These are phyloP conservation scores for Mycena sp. DNA, from an alignment of 1,284 basidiomycete species.

Conservation along the genomic window DNA sequence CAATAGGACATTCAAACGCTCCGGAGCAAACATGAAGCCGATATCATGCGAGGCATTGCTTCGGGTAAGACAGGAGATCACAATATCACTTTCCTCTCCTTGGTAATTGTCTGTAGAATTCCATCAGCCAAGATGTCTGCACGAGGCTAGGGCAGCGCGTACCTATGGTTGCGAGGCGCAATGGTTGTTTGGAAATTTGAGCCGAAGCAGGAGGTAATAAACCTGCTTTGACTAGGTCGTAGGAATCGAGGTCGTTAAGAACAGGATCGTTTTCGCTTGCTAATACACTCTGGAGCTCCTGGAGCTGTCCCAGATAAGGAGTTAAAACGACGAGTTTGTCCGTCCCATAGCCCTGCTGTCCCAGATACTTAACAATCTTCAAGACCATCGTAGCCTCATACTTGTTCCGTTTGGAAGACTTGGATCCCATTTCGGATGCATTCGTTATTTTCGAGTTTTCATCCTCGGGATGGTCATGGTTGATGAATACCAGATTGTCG, in stretches of 20 bases:
- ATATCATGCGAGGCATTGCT: slow-evolving; percentile 65
- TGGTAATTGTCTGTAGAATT: slow-evolving; percentile 67
- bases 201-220: slow-evolving; percentile 51
- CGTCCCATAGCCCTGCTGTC: slow-evolving; percentile 72
- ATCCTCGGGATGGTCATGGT: slow-evolving; percentile 67
- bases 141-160: slow-evolving; percentile 20
- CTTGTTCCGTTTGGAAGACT: slow-evolving; percentile 67
- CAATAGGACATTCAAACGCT: slow-evolving; percentile 73
- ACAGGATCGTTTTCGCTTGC: slow-evolving; percentile 63
- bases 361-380: slow-evolving; percentile 70
- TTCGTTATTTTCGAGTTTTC: slow-evolving; percentile 52
- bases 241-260: slow-evolving; percentile 68
- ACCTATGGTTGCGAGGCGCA: slow-evolving; percentile 73
- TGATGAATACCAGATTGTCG: slow-evolving; percentile 68
- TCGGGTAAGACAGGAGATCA: slow-evolving; percentile 66
- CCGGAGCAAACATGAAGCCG: slow-evolving; percentile 72
- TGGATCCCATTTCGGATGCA: slow-evolving; percentile 52
- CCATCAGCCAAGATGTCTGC: background rate
- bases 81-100: slow-evolving; percentile 75
- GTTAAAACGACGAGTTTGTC: slow-evolving; percentile 68
- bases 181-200: slow-evolving; percentile 48
- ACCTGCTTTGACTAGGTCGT: slow-evolving; percentile 65
- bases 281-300: slow-evolving; percentile 54
- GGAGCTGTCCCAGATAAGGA: slow-evolving; percentile 74
- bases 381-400: slow-evolving; percentile 69